Percentiles rank a stretch among this genome's conserved stretches.
Evolutionary conservation across 345 rosid genomes (phyloP).

Genomic region (Boechera divaricarpa): DNA sequence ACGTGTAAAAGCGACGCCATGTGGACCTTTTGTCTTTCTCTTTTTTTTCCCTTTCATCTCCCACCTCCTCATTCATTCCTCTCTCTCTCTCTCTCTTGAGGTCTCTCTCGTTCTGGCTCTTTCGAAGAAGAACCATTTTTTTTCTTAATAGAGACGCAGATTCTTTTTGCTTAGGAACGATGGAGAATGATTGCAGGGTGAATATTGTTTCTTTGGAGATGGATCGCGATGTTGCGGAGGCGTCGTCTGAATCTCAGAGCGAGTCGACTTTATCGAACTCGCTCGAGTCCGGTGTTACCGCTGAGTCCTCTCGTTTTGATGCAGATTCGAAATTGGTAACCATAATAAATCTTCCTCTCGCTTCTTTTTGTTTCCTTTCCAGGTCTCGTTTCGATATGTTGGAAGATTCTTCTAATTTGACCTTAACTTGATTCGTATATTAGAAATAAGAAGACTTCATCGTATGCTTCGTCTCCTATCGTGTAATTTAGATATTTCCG

Average conservation of each 20-base stretch:
- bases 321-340: conserved; percentile 47
- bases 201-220: conserved; percentile 37
- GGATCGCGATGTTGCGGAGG: conserved; percentile 45
- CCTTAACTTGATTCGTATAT: conserved; percentile 6
- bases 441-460: not conserved
- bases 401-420: conserved; percentile 9
- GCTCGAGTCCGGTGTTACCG: conserved; percentile 51
- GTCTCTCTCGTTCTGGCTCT: conserved; percentile 5
- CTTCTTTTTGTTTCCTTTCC: not conserved
- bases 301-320: conserved; percentile 37
- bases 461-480: not conserved
- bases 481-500: not conserved
- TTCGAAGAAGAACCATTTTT: not conserved
- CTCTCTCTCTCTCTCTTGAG: conserved; percentile 13
- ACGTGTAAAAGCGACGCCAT: conserved; percentile 74
- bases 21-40: conserved; percentile 49
- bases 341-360: not conserved
- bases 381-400: conserved; percentile 3
- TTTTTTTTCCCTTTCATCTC: conserved; percentile 1
- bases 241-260: conserved; percentile 34
- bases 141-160: not conserved
- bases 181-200: conserved; percentile 39
- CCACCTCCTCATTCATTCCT: not conserved
- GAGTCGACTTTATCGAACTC: conserved; percentile 51
- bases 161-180: not conserved